Conservation (phyloP, 1,139 yeast genomes). For the Trichomonascaceae sp. region DNA sequence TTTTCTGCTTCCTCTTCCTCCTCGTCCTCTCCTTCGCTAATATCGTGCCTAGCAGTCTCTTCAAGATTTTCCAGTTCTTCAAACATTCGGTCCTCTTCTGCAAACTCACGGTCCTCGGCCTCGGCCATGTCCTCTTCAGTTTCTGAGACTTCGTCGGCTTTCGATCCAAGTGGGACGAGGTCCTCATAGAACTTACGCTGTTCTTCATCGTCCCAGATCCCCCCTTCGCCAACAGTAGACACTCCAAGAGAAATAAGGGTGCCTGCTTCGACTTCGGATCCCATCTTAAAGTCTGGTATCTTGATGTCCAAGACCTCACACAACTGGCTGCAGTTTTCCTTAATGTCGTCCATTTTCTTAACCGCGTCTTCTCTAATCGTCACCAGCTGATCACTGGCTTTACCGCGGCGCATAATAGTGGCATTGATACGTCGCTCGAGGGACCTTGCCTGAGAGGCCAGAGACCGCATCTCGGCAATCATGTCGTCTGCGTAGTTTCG, state of each 20-base stretch:
- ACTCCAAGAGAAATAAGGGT: conserved; percentile 15
- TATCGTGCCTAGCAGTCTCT: conserved; percentile 42
- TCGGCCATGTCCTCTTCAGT: conserved; percentile 5
- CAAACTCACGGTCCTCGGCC: not conserved
- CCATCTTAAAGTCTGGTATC: conserved; percentile 24
- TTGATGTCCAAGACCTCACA: conserved; percentile 30
- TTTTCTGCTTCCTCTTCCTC: conserved; percentile 17
- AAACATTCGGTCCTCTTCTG: not conserved
- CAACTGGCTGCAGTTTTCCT: conserved; percentile 32
- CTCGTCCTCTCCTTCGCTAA: conserved; percentile 8
- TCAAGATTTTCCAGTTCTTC: conserved; percentile 24
- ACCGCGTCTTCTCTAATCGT: conserved; percentile 30
- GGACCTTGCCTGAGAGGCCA: conserved; percentile 28
- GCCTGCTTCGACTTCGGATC: conserved; percentile 15
- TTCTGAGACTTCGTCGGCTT: conserved; percentile 7
- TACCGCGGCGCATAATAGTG: conserved; percentile 56
- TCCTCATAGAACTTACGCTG: conserved; percentile 48
- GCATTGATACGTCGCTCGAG: conserved; percentile 34
- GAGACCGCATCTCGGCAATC: conserved; percentile 26
- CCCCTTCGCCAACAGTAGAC: conserved; percentile 18
- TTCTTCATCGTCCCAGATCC: conserved; percentile 56
- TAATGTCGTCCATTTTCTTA: conserved; percentile 34
- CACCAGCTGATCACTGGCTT: conserved; percentile 40
- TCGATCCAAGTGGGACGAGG: conserved; percentile 24
- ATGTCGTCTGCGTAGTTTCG: conserved; percentile 37